A percentile compares a stretch with the other conserved stretches of the same genome.
phyloP scores from a whole-genome alignment of 75 land plant genomes.

The Isoetes taiwanensis region DNA sequence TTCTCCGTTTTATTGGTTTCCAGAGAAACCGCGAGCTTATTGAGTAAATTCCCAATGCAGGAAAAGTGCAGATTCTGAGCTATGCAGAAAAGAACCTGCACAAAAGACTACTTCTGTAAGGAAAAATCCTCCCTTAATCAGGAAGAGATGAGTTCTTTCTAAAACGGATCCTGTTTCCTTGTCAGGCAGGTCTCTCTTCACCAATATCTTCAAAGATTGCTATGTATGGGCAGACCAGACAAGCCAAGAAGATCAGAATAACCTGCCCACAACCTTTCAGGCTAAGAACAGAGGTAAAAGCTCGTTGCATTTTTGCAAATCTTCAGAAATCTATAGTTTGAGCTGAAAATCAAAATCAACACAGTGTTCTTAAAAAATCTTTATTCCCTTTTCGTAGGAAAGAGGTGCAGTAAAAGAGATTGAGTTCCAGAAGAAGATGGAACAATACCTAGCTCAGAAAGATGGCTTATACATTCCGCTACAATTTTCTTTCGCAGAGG shows the following conservation, averaged over 20 bases:
- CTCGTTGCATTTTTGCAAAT: neutral
- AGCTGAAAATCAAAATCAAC: neutral
- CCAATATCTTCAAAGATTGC: neutral
- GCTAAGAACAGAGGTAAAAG: constrained; percentile 11
- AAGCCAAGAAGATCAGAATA: neutral
- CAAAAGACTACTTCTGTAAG: no score
- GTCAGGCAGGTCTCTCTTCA: no score
- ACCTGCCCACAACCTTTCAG: constrained; percentile 11
- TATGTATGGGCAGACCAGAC: neutral
- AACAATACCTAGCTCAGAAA: neutral
- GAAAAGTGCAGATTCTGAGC: no score
- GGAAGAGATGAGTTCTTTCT: no score
- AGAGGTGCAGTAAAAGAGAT: constrained; percentile 9
- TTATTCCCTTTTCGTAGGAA: neutral
- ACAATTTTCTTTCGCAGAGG: neutral
- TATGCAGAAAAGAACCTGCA: no score
- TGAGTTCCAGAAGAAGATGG: neutral
- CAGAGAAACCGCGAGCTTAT: no score
- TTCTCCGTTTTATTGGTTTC: no score
- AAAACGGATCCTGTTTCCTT: no score
- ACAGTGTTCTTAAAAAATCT: no score
- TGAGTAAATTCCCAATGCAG: no score
- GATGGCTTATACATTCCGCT: neutral
- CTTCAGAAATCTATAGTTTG: neutral
- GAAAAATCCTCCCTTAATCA: no score